A percentile compares a stretch with the other conserved stretches of the same genome.
phyloP scores from a whole-genome alignment of 306 rosid species.

The Quercus wislizeni region DNA sequence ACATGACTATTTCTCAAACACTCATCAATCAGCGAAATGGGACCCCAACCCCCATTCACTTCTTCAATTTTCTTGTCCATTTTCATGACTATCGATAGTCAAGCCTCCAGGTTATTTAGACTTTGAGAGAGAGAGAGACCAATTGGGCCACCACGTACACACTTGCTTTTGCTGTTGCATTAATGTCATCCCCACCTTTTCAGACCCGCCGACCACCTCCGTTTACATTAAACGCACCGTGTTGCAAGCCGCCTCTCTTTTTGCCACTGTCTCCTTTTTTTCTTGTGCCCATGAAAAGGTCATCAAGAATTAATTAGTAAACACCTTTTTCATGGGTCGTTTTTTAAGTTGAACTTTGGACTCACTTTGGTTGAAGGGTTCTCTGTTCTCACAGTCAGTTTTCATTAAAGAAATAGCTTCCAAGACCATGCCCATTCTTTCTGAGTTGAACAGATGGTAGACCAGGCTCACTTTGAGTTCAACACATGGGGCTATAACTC shows the following conservation, averaged over 20 bases:
- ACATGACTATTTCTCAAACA: slow-evolving; percentile 21
- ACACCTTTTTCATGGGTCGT: not conserved
- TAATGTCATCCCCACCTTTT: not conserved
- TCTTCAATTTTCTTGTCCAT: not conserved
- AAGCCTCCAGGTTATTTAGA: not conserved
- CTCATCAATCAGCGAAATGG: slow-evolving; percentile 22
- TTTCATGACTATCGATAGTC: not conserved
- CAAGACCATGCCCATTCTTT: too few species aligned
- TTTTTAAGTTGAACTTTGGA: not conserved
- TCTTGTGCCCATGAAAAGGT: not conserved
- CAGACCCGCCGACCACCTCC: not conserved
- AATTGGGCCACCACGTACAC: not conserved
- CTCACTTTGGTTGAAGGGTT: not conserved
- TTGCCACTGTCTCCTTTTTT: too few species aligned
- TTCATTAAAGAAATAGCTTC: too few species aligned
- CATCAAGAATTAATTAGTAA: not conserved
- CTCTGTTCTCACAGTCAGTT: too few species aligned
- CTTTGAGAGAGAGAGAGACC: not conserved
- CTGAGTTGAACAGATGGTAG: too few species aligned
- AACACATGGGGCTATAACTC: too few species aligned
- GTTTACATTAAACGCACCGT: not conserved
- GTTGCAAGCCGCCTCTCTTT: not conserved
- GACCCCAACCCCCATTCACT: not conserved
- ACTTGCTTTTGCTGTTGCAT: not conserved
- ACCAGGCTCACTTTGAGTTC: too few species aligned